Evolutionary conservation across 148 eudicot genomes (phyloP), one percentile per base, ranked within the genome.

Genomic region (Cornus florida): DNA sequence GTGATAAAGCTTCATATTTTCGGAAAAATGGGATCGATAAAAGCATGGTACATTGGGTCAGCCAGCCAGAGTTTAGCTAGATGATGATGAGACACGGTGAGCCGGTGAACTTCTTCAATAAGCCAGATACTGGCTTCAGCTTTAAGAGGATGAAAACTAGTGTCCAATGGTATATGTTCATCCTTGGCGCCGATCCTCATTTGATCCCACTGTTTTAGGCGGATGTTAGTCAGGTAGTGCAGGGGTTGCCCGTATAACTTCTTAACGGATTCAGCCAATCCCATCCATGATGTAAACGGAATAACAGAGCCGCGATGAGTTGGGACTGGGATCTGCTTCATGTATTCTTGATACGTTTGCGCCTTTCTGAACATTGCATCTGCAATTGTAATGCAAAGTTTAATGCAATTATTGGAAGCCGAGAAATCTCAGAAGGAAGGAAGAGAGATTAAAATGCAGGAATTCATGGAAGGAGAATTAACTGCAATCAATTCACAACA

Each of bases 91-190:
- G 95, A 92, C 3, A 88, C 78, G 38, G 92, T 90, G 3, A 28
- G 84, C 70, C 98, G 82, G 83, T 95, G 95, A 77, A 83, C 89
- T 81, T 95, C 95, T 89, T 91, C 94, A 3, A 89, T 74, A 39
- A 90, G 82, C 98, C 97, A 95, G 75, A 95, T 78, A 68, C 75
- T 88, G 9, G 88, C 81, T 85, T 95, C 98, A 2, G 95, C 98
- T 84, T 91, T 91, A 67, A 66, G 70, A 64, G 98, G 98, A 80
- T 91, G 95, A 79, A 95, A 74, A 22, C 88, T 41, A 8, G 80
- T 77, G 70, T 95, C 95, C 82, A 93, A 73, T 16, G 93, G 86
- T 70, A 50, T 75, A 57, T 33, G 72, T 16, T 88, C 92, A 39
- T 89, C 89, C 24, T 83, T 87, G 0, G 85, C 77, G 53, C 89